phyloP scores from a whole-genome alignment of 371 early-diverging fungal genomes.

The Batrachochytrium dendrobatidis region DNA sequence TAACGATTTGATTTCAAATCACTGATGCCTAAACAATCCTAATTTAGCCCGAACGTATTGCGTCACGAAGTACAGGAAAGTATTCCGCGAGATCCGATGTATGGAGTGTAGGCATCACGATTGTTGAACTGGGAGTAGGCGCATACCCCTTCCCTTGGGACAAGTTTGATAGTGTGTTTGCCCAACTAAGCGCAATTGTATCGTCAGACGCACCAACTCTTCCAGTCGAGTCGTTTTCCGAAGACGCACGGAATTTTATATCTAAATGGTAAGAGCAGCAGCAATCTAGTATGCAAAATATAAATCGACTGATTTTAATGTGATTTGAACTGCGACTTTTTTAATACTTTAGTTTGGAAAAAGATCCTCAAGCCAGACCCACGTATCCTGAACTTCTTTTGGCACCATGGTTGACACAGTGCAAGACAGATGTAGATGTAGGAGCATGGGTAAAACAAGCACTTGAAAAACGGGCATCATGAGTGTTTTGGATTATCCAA shows the following conservation, averaged over 20 bases:
- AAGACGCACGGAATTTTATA: constrained; percentile 70
- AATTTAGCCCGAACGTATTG: constrained; percentile 90
- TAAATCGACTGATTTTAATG: neutral
- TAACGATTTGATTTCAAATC: too few relatives aligned
- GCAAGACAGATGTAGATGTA: constrained; percentile 67
- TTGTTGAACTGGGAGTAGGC: constrained; percentile 86
- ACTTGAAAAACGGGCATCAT: too few relatives aligned
- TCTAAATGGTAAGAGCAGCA: constrained; percentile 49
- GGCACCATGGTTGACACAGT: constrained; percentile 65
- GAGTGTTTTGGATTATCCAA: too few relatives aligned
- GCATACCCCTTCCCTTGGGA: constrained; percentile 66
- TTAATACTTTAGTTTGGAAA: constrained; percentile 51
- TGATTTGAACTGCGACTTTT: neutral
- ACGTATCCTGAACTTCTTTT: constrained; percentile 61
- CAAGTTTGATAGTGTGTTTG: constrained; percentile 67
- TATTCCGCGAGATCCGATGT: constrained; percentile 93
- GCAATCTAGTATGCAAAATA: neutral
- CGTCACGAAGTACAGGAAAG: constrained; percentile 60
- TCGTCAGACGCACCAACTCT: constrained; percentile 68
- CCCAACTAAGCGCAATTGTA: constrained; percentile 81
- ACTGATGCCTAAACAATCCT: too few relatives aligned
- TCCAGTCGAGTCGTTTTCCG: constrained; percentile 58
- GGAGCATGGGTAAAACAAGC: constrained; percentile 57
- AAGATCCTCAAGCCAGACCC: constrained; percentile 63
- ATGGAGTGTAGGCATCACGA: constrained; percentile 84